Evolutionary conservation across 139 green algal species (phyloP).

Genomic region (Volvox africanus): DNA sequence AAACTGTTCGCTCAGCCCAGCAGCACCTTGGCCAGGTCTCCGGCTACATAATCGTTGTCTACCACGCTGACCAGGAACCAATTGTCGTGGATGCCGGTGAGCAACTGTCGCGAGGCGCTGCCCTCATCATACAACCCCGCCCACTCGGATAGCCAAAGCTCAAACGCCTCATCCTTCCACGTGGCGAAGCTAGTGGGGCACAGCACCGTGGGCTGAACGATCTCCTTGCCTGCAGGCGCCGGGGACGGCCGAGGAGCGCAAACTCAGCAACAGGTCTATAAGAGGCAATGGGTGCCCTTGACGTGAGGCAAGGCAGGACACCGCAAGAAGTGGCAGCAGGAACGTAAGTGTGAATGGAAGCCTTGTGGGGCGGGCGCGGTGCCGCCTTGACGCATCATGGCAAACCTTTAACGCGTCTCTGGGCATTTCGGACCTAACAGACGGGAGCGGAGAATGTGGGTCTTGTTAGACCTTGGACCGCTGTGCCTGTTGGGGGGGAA

Average conservation of each 20-base stretch:
- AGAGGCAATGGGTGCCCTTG: too few species aligned
- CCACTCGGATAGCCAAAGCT: slow-evolving; percentile 85
- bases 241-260: not conserved
- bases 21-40: slow-evolving; percentile 79
- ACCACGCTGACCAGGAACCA: slow-evolving; percentile 67
- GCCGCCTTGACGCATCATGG: too few species aligned
- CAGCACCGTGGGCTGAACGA: slow-evolving; percentile 88
- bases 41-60: slow-evolving; percentile 87
- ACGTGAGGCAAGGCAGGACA: too few species aligned
- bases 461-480: too few species aligned
- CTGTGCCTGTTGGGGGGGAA: too few species aligned
- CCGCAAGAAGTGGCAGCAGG: too few species aligned
- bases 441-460: too few species aligned
- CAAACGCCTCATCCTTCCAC: slow-evolving; percentile 93
- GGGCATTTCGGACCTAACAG: too few species aligned
- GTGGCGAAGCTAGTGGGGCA: slow-evolving; percentile 79
- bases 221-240: slow-evolving; percentile 69
- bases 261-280: too few species aligned
- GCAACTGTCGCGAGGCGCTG: slow-evolving; percentile 61
- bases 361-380: too few species aligned
- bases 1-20: slow-evolving; percentile 5
- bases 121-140: slow-evolving; percentile 77
- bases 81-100: slow-evolving; percentile 68
- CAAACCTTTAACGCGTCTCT: too few species aligned
- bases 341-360: too few species aligned